Evolutionary conservation across 2,329 filamentous ascomycete genomes (phyloP), one percentile per base, ranked within the genome.

Genomic region (Nannizziopsis barbatae): DNA sequence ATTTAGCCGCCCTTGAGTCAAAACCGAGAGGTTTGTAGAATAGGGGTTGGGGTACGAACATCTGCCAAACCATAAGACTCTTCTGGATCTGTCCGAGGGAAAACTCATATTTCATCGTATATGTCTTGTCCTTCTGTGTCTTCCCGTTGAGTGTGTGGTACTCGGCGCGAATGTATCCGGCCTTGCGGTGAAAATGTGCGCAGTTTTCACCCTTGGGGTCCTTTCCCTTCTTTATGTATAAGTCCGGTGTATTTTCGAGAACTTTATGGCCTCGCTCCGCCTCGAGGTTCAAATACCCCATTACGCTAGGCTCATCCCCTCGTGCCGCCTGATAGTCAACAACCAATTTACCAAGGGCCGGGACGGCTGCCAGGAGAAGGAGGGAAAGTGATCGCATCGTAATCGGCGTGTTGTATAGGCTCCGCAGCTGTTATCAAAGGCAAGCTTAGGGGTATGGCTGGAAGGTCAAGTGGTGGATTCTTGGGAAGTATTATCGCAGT

Each of bases 221-320:
- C 27, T 49, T 50, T 17, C 47, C 50, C 12, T 39, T 43, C 22
- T 44, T 46, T 14, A 52, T 47, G 31, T 45, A 52, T 5, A 52
- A n/a, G 10, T 52, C 50, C 10, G 42, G 32, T 33, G 35, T 49
- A n/a, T 52, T 47, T 33, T 52, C 42, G 1, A 12, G 17, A 14
- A 52, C 40, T 33, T 20, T 43, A 20, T 40, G 31, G 12, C 50
- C 50, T 7, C 50, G 46, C 15, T 39, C 40, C 9, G 42, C 45
- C 39, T 52, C 50, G 32, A 52, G 50, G 42, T 52, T 52, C 1
- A 37, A 47, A n/a, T 46, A 41, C 32, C 50, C 50, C 9, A 52
- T 47, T 15, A 47, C 35, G 8, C 30, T 27, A 15, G 50, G 46
- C 22, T 52, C 50, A 31, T 52, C 50, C 17, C 47, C 47, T 15